Base-by-base conservation (phyloP, 2,329 filamentous ascomycete genomes). In the Aspergillus sergii region DNA sequence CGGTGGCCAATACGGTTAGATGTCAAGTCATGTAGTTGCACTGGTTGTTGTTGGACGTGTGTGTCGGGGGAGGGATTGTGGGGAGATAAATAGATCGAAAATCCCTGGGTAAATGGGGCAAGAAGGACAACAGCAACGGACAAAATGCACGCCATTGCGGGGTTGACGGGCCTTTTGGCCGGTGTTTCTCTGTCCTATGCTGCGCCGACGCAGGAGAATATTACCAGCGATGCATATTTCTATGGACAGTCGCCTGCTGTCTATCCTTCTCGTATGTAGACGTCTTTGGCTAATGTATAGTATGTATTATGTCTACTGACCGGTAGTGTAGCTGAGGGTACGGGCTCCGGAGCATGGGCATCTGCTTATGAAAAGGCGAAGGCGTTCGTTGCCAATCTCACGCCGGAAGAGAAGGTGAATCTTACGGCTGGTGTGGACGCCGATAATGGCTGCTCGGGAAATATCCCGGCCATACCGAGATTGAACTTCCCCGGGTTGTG, bases 331-430 rank as follows among this genome's bases (percentile, higher is more conserved):
- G 71, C 71, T 1, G 61, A 70, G 28, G 70, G 68, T 12, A 63
- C 64, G 11, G 74, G 74, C 5, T 64, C 73, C 12, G 77, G 77
- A 7, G 65, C 70, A 10, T 80, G 79, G 78, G 72, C 73, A 30
- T 65, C 67, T 16, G 77, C 78, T 0, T 76, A 77, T 41, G 58
- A 67, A 14, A 76, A 78, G 61, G 81, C 81, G 3, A 73, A 70
- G 61, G 70, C 68, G 1, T 70, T 82, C 16, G 76, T 82, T 16
- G 71, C 73, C 0, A 72, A 79, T 46, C 68, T 83, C 56, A 80
- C 79, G 1, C 66, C 77, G 8, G 76, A 79, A 39, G 80, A 83
- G 63, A 82, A 82, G 61, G 72, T 77, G 6, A 81, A 79, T 4
- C 57, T 72, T 21, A 72, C 71, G 0, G 69, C 71, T 4, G 63